Evolutionary conservation across 768 basidiomycete species (phyloP).

Genomic region (Suillus clintonianus): DNA sequence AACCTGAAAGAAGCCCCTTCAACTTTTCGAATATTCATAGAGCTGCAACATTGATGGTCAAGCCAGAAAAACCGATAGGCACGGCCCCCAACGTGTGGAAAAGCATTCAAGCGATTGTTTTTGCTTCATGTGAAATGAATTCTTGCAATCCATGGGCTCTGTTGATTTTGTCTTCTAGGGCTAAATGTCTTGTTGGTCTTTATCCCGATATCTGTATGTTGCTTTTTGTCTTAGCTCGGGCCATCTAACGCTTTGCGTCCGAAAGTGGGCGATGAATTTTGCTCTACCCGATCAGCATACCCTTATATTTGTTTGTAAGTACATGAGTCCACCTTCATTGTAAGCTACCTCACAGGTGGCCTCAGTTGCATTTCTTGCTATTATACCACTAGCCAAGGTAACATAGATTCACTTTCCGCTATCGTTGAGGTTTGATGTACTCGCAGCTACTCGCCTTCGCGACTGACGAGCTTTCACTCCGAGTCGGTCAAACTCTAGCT

Average conservation of each 20-base stretch:
- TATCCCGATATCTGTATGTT: conserved; percentile 67
- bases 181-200: conserved; percentile 68
- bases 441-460: conserved; percentile 75
- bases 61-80: conserved; percentile 39
- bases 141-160: neutral
- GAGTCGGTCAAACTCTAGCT: conserved; percentile 81
- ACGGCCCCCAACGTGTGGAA: conserved; percentile 44
- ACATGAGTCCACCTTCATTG: neutral
- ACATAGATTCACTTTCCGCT: neutral
- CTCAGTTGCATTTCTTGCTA: conserved; percentile 78
- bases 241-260: neutral
- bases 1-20: neutral
- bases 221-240: neutral
- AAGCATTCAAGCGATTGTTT: conserved; percentile 56
- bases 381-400: conserved; percentile 83
- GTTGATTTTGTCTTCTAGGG: conserved; percentile 41
- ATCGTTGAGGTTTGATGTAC: neutral
- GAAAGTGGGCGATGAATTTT: conserved; percentile 75
- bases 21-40: conserved; percentile 6
- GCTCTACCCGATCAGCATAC: conserved; percentile 53
- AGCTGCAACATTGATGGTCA: conserved; percentile 31
- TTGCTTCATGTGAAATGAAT: conserved; percentile 51
- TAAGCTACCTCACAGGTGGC: neutral
- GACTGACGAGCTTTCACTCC: conserved; percentile 83
- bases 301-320: conserved; percentile 75